Evolutionary conservation across 768 basidiomycete genomes (phyloP).

Genomic region (Tylopilus sp.): DNA sequence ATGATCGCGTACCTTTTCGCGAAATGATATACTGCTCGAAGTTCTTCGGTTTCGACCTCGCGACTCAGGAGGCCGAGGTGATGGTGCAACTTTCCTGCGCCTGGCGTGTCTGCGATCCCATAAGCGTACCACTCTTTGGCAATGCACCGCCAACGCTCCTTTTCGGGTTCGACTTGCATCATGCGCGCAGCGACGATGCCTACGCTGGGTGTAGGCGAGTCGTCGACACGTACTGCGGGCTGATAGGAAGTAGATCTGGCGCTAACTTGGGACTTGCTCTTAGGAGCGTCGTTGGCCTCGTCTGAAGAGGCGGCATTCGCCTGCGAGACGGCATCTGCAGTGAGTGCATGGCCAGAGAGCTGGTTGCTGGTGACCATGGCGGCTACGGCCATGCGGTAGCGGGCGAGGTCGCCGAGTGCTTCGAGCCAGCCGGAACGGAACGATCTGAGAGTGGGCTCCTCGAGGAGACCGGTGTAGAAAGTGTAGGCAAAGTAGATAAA

Average conservation of each 20-base stretch:
- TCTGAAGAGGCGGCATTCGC: constrained; percentile 34
- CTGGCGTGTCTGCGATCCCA: constrained; percentile 85
- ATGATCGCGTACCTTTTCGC: constrained; percentile 71
- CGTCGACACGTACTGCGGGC: constrained; percentile 56
- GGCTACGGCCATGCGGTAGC: constrained; percentile 96
- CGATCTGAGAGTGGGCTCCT: constrained; percentile 64
- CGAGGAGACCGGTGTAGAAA: constrained; percentile 87
- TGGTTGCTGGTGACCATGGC: constrained; percentile 62
- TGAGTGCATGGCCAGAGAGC: constrained; percentile 44
- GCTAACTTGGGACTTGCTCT: constrained; percentile 35
- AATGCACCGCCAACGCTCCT: constrained; percentile 86
- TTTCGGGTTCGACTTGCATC: constrained; percentile 85
- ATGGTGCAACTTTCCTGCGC: constrained; percentile 93
- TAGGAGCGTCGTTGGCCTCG: constrained; percentile 25
- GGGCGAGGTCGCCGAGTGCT: constrained; percentile 91
- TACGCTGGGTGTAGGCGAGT: constrained; percentile 71
- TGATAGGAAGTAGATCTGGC: constrained; percentile 40
- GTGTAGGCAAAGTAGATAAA: constrained; percentile 95
- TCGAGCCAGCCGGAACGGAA: constrained; percentile 92
- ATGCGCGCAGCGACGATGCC: constrained; percentile 79
- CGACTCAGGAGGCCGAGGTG: constrained; percentile 86
- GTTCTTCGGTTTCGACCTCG: constrained; percentile 78
- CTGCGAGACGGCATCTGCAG: constrained; percentile 52
- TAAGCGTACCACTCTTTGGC: constrained; percentile 92
- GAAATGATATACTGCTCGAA: constrained; percentile 89